A percentile compares a stretch with the other conserved stretches of the same genome.
Conservation (phyloP, 805 yeast species). For the Myxozyma neglecta region DNA sequence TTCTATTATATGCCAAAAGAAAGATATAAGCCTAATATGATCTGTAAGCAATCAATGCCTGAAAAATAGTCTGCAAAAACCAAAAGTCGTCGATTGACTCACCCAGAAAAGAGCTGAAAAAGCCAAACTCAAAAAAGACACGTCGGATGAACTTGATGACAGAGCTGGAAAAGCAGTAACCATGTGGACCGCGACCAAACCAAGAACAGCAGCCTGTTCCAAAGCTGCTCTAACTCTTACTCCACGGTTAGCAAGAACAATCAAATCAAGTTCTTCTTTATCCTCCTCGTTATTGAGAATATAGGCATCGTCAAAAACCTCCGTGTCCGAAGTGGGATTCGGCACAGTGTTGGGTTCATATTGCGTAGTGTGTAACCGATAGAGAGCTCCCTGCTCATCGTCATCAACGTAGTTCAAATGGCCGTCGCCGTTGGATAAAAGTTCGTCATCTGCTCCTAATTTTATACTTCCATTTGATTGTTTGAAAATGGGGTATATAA, state of each 20-base stretch:
- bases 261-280: constrained; percentile 28
- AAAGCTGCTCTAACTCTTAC: constrained; percentile 34
- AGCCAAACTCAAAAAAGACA: background rate
- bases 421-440: background rate
- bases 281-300: constrained; percentile 1
- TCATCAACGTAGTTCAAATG: background rate
- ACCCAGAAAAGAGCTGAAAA: constrained; percentile 15
- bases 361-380: constrained; percentile 18
- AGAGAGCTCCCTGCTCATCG: constrained; percentile 4
- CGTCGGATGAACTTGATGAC: background rate
- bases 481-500: background rate
- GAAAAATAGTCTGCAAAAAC: background rate
- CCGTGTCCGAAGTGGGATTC: background rate
- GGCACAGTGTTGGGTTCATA: background rate
- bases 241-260: constrained; percentile 33
- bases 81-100: background rate
- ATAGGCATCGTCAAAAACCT: constrained; percentile 7
- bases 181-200: background rate
- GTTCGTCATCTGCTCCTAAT: background rate
- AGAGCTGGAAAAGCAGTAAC: background rate
- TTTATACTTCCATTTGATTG: background rate
- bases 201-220: constrained; percentile 32
- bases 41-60: background rate
- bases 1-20: constrained; percentile 15
- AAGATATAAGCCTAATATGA: background rate